phyloP scores from a whole-genome alignment of 2,329 filamentous ascomycete species.

The Talaromyces amestolkiae region DNA sequence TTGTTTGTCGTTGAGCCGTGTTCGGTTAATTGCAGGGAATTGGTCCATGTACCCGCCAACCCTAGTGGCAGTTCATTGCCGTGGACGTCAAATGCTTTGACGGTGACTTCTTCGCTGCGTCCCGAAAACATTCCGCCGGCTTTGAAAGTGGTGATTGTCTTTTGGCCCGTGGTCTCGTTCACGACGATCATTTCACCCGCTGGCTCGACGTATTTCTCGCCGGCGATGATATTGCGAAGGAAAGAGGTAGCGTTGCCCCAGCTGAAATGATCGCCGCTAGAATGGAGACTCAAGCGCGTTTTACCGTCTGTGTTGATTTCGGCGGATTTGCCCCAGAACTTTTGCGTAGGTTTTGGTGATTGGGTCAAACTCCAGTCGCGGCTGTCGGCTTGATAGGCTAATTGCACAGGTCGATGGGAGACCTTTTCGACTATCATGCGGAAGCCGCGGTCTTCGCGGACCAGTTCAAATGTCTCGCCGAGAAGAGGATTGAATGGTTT shows the following conservation, averaged over 20 bases:
- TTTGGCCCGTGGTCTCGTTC: constrained; percentile 80
- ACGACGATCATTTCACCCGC: constrained; percentile 83
- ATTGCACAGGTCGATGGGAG: constrained; percentile 82
- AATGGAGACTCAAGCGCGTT: constrained; percentile 72
- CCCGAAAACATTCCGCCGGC: constrained; percentile 96
- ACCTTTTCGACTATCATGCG: constrained; percentile 95
- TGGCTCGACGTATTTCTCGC: constrained; percentile 96
- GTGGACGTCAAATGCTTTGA: constrained; percentile 67
- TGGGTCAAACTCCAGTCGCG: constrained; percentile 83
- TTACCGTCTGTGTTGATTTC: constrained; percentile 92
- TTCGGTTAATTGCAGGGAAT: constrained; percentile 64
- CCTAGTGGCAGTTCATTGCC: constrained; percentile 66
- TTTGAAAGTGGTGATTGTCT: constrained; percentile 86
- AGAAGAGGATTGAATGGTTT: constrained; percentile 98
- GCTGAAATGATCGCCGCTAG: constrained; percentile 76
- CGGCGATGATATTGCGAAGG: constrained; percentile 91
- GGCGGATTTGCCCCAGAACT: constrained; percentile 97
- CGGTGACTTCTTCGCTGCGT: constrained; percentile 81
- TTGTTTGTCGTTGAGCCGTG: constrained; percentile 61
- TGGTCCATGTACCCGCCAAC: constrained; percentile 82
- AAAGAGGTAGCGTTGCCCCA: constrained; percentile 89
- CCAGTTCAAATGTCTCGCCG: constrained; percentile 90
- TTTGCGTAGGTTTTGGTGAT: constrained; percentile 83
- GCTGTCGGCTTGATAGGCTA: constrained; percentile 90
- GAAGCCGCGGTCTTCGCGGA: constrained; percentile 83